These are phyloP conservation scores for Helotiales sp. DNA, from an alignment of 2,329 filamentous ascomycete species.

Conservation along the genomic window DNA sequence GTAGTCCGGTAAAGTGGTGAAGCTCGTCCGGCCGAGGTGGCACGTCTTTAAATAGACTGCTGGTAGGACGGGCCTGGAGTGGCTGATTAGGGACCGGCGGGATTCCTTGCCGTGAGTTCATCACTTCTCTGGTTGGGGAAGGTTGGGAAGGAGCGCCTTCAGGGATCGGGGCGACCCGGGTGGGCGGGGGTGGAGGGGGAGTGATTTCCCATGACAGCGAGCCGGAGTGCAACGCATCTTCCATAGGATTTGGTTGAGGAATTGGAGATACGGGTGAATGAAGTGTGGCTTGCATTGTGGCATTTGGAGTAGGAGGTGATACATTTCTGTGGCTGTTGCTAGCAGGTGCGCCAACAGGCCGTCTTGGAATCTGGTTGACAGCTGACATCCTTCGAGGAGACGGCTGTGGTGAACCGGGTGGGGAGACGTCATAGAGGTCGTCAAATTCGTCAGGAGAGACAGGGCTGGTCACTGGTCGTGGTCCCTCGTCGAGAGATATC, in stretches of 20 bases:
- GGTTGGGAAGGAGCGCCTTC: neutral
- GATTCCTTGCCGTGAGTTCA: neutral
- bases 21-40: conserved; percentile 24
- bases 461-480: conserved; percentile 38
- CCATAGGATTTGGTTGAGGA: conserved; percentile 18
- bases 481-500: conserved; percentile 27
- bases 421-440: conserved; percentile 37
- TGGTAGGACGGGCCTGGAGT: neutral
- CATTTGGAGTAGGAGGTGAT: conserved; percentile 3
- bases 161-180: neutral
- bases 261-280: conserved; percentile 27
- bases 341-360: conserved; percentile 24
- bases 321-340: conserved; percentile 1
- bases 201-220: conserved; percentile 18
- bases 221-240: conserved; percentile 7
- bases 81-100: neutral
- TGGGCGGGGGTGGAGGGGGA: neutral
- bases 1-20: conserved; percentile 23
- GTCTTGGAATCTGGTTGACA: conserved; percentile 25
- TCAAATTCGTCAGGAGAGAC: conserved; percentile 24
- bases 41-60: conserved; percentile 17
- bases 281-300: conserved; percentile 24
- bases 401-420: conserved; percentile 32
- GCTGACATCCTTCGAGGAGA: conserved; percentile 10
- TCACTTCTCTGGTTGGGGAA: neutral